Evolutionary conservation across 2,329 filamentous ascomycete genomes (phyloP), one percentile per base, ranked within the genome.

Genomic region (Paecilomyces dactylethromorphus): DNA sequence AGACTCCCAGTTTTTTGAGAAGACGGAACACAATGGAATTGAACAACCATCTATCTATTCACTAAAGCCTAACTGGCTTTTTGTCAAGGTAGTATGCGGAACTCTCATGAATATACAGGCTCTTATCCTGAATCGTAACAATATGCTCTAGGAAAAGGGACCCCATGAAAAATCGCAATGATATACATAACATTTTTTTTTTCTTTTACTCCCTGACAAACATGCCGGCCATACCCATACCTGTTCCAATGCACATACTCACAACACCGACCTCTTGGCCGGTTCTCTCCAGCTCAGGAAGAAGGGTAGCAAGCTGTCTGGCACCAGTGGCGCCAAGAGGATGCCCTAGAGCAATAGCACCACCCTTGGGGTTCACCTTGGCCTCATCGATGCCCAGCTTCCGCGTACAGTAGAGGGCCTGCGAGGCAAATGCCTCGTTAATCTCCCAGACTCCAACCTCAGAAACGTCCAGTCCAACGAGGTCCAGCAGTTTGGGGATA

Each of bases 361-460:
- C 92, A 61, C 93, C 93, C 67, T 95, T 92, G 0, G 91, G 91
- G 76, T 97, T 97, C 18, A 97, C 89, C 75, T 84, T 87, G 7
- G 84, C 84, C 58, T 84, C 76, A 65, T 87, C 82, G 77, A 86
- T 64, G 69, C 84, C 68, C 22, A 80, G 64, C 67, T 85, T 82
- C 60, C 91, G 79, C 53, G 93, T 77, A 66, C 88, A 92, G 76
- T 96, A 84, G 56, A 87, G 68, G 45, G 84, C 83, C 68, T 87
- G 85, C 54, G 79, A 82, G 3, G 84, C 85, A 71, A 87, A 87
- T 13, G 85, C 85, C 82, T 97, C 92, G 74, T 97, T 97, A 74
- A 97, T 89, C 80, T 97, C 92, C 92, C 92, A 97, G 10, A 94
- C 79, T 35, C 87, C 83, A 0, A 97, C 84, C 59, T 97, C 91